phyloP scores from a whole-genome alignment of 2,329 filamentous ascomycete genomes.

The Zymoseptoria ardabiliae region DNA sequence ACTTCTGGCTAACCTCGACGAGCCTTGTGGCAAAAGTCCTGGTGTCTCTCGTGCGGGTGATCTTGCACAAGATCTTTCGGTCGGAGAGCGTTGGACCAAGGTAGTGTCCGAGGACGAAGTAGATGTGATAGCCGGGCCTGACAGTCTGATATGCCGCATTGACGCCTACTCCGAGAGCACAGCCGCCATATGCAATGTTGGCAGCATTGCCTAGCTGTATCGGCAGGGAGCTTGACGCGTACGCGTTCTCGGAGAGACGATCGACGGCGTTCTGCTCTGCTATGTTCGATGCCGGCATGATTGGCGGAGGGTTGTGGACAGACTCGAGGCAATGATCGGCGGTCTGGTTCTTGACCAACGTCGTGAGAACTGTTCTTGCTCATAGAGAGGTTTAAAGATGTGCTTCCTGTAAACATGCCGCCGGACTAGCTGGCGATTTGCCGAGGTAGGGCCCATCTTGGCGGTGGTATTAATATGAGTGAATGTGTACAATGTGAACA shows the following conservation, averaged over 20 bases:
- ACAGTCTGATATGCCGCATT: slow-evolving; percentile 38
- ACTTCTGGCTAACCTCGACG: slow-evolving; percentile 40
- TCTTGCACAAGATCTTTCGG: slow-evolving; percentile 32
- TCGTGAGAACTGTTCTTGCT: too few relatives aligned
- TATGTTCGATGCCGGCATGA: not conserved
- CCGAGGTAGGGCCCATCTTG: too few relatives aligned
- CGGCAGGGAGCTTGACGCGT: slow-evolving; percentile 23
- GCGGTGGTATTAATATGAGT: too few relatives aligned
- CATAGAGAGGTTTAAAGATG: too few relatives aligned
- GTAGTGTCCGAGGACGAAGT: slow-evolving; percentile 42
- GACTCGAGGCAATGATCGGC: not conserved
- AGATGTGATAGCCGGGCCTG: slow-evolving; percentile 34
- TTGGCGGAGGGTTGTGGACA: not conserved
- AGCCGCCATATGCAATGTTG: slow-evolving; percentile 42
- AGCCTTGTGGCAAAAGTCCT: slow-evolving; percentile 43
- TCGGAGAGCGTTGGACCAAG: slow-evolving; percentile 40
- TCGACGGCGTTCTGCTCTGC: not conserved
- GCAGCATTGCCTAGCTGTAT: slow-evolving; percentile 30
- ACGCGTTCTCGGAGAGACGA: not conserved
- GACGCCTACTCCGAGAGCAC: slow-evolving; percentile 35
- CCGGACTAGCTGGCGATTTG: too few relatives aligned
- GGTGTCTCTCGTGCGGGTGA: slow-evolving; percentile 37
- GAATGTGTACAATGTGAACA: too few relatives aligned
- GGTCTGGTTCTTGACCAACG: too few relatives aligned
- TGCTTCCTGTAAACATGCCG: too few relatives aligned